These are phyloP conservation scores for Echites panduratus DNA, from an alignment of 257 asterid species.

Conservation along the genomic window DNA sequence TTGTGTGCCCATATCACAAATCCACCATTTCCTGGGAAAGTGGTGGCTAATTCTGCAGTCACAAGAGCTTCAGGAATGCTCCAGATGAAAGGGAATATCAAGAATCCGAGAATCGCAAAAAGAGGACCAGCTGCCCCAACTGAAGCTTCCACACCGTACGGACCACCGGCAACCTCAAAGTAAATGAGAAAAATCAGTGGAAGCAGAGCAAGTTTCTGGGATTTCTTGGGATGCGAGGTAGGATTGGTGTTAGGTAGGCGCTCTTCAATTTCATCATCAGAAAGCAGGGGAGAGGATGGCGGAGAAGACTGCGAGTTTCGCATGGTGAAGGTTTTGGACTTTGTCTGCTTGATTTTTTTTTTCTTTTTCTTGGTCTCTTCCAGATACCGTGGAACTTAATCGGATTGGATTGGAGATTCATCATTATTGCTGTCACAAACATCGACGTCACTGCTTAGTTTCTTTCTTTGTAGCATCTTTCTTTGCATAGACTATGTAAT, in stretches of 20 bases:
- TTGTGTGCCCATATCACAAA: conserved; percentile 52
- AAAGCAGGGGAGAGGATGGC: conserved; percentile 16
- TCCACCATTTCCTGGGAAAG: conserved; percentile 61
- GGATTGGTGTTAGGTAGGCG: conserved; percentile 7
- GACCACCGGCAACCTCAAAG: conserved; percentile 56
- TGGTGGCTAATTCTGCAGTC: conserved; percentile 57
- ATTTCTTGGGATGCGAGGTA: neutral
- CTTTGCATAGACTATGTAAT: too few species aligned
- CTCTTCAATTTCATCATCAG: conserved; percentile 18
- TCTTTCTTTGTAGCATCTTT: too few species aligned
- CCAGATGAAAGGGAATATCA: conserved; percentile 48
- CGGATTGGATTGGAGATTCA: too few species aligned
- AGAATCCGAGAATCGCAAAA: conserved; percentile 42
- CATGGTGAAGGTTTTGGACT: conserved; percentile 11
- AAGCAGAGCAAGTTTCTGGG: conserved; percentile 36
- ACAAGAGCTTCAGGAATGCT: conserved; percentile 50
- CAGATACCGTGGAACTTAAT: too few species aligned
- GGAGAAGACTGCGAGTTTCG: conserved; percentile 9
- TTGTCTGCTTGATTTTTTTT: too few species aligned
- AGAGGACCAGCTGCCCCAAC: conserved; percentile 57
- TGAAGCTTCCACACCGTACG: conserved; percentile 55
- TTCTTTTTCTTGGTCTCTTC: too few species aligned
- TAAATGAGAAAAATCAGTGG: conserved; percentile 46
- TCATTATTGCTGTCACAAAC: too few species aligned
- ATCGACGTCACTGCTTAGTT: too few species aligned